A percentile compares a stretch with the other conserved stretches of the same genome.
These are phyloP conservation scores for Coniochaeta ligniaria DNA, from an alignment of 2,329 filamentous ascomycete species.

Conservation along the genomic window DNA sequence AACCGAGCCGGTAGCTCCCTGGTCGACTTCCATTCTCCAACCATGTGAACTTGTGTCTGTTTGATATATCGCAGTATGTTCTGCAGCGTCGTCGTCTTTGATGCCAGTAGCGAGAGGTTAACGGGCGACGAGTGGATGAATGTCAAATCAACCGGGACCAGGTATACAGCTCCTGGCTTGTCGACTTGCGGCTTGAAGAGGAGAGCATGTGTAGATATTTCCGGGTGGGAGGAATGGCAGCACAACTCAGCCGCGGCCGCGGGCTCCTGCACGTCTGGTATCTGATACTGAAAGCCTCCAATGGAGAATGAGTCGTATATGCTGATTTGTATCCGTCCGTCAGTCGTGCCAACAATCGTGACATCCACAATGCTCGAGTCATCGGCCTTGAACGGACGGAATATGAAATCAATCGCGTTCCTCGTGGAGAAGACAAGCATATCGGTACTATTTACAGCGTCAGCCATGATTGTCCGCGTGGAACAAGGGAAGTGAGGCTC, in stretches of 20 bases:
- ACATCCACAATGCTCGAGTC: constrained; percentile 72
- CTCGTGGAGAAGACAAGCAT: constrained; percentile 61
- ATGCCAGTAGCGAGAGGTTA: constrained; percentile 76
- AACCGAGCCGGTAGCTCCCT: constrained; percentile 75
- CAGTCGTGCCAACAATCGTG: constrained; percentile 65
- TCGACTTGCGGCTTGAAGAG: constrained; percentile 39
- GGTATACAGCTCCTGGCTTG: constrained; percentile 37
- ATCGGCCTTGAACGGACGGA: constrained; percentile 53
- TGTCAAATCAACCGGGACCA: constrained; percentile 76
- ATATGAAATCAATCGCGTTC: constrained; percentile 62
- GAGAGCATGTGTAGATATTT: constrained; percentile 69
- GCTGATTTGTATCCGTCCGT: constrained; percentile 67
- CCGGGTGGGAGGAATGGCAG: constrained; percentile 64
- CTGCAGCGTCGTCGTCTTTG: constrained; percentile 80
- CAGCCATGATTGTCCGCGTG: not conserved
- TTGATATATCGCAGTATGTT: constrained; percentile 80
- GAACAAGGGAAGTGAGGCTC: not conserved
- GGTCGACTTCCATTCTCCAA: constrained; percentile 75
- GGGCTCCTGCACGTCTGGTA: constrained; percentile 14
- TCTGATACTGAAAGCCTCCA: constrained; percentile 52
- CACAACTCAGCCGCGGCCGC: constrained; percentile 30
- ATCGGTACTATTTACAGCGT: constrained; percentile 36
- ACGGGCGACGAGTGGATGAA: constrained; percentile 74
- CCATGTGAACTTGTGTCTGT: constrained; percentile 72
- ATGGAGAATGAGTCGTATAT: constrained; percentile 84